Base-by-base conservation (phyloP, 1,139 yeast species). In the Blastobotrys aristatus region DNA sequence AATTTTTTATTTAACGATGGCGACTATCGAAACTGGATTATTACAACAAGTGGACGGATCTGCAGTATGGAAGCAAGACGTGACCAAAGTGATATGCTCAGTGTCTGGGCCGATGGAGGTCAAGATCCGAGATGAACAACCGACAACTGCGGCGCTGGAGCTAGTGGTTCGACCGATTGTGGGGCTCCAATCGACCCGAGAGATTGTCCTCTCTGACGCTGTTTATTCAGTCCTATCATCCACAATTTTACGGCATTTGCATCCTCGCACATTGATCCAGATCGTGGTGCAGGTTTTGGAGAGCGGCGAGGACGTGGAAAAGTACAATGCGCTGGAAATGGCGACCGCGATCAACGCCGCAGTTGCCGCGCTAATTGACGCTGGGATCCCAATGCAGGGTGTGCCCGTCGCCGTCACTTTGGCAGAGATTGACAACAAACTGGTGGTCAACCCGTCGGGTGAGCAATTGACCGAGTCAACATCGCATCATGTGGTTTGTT, bases 21-120 rank as follows among this genome's bases (percentile, higher is more conserved):
- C 46, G 21, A 43, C 46, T 13, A 47, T 49, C 24, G 47, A 50
- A 14, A 49, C 54, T 17, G 53, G 56, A 5, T 40, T 74, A 3
- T 64, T 85, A 46, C 66, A 69, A 44, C 76, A 80, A 53, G 90
- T 82, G 1, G 96, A 87, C 63, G 97, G 97, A 1, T 86, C 95
- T 1, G 82, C 94, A 0, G 77, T 76, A 43, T 70, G 84, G 54
- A 62, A 67, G 21, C 63, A 70, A 20, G 76, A 74, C 24, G 6
- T 65, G 63, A 79, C 87, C 1, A 77, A 78, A 53, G 80, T 85
- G 6, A 66, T 88, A 2, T 80, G 84, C 37, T 80, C 96, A 0
- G 90, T 90, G 1, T 77, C 90, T 0, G 98, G 98, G 0, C 98
- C 98, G 0, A 76, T 90, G 41, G 97, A 90, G 60, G 86, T 90